Conservation (phyloP, 2,329 filamentous ascomycete genomes). For the Penicillium palitans region DNA sequence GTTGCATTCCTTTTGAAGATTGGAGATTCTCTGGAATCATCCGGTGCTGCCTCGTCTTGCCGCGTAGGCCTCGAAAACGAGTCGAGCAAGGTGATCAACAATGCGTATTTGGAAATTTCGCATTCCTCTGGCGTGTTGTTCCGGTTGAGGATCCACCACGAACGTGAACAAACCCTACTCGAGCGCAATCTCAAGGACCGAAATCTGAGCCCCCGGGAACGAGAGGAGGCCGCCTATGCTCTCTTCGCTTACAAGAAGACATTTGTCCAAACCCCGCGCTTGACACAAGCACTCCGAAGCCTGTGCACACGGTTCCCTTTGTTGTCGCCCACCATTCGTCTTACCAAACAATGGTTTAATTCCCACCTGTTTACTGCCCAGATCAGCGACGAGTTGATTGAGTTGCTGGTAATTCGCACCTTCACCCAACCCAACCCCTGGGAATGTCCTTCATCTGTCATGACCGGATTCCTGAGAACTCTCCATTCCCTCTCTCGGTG, state of each 20-base stretch:
- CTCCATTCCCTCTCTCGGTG: conserved; percentile 78
- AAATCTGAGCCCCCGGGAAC: conserved; percentile 61
- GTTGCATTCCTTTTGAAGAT: conserved; percentile 80
- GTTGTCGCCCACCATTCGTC: conserved; percentile 76
- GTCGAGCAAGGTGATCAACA: conserved; percentile 67
- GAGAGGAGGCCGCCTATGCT: conserved; percentile 68
- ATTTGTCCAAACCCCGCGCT: conserved; percentile 71
- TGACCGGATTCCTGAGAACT: conserved; percentile 78
- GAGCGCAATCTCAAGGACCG: conserved; percentile 78
- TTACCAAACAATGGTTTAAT: conserved; percentile 87
- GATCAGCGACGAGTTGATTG: conserved; percentile 76
- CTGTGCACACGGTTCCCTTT: conserved; percentile 77
- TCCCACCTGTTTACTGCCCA: conserved; percentile 76
- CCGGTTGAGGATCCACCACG: conserved; percentile 83
- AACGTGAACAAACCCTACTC: conserved; percentile 78
- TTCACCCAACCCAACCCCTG: conserved; percentile 85
- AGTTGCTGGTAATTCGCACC: conserved; percentile 73
- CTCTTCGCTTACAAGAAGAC: conserved; percentile 70
- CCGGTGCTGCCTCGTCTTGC: conserved; percentile 59
- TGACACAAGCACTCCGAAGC: conserved; percentile 77
- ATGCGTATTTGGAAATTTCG: conserved; percentile 77
- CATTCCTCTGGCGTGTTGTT: conserved; percentile 73
- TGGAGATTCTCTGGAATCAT: conserved; percentile 66
- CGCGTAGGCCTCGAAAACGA: conserved; percentile 80
- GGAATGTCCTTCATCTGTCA: conserved; percentile 71